These are phyloP conservation scores for Sapria himalayana DNA, from an alignment of 345 rosid genomes.

Conservation along the genomic window DNA sequence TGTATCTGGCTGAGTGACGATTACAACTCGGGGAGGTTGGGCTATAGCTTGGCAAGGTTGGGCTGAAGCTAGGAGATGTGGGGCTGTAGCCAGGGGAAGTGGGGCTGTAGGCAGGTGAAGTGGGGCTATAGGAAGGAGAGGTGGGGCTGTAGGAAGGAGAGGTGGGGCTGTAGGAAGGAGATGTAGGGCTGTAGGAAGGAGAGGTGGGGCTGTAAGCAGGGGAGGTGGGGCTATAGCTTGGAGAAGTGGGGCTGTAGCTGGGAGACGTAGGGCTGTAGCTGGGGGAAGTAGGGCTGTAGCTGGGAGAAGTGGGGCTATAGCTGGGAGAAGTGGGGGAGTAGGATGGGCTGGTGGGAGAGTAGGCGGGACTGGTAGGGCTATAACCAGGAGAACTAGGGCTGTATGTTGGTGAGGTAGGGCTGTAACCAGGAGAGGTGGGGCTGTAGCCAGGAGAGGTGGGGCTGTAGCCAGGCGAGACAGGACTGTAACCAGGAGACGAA, in stretches of 20 bases:
- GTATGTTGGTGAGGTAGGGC: conserved; percentile 77
- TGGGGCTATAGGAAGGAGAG: conserved; percentile 64
- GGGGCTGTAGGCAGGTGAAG: conserved; percentile 68
- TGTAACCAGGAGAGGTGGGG: conserved; percentile 66
- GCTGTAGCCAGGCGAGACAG: conserved; percentile 63
- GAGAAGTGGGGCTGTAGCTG: conserved; percentile 61
- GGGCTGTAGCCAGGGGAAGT: conserved; percentile 79
- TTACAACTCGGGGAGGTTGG: conserved; percentile 74
- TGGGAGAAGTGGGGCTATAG: conserved; percentile 38
- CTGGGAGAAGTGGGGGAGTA: conserved; percentile 28
- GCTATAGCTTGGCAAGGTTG: conserved; percentile 54
- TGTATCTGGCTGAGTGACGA: conserved; percentile 70
- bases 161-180: conserved; percentile 54
- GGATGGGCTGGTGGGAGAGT: conserved; percentile 43
- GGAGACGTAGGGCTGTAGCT: conserved; percentile 76
- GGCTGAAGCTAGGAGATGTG: conserved; percentile 71
- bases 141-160: conserved; percentile 64
- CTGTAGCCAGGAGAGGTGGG: conserved; percentile 75
- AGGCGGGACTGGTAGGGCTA: conserved; percentile 76
- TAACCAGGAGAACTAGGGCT: conserved; percentile 79
- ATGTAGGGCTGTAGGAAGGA: conserved; percentile 55
- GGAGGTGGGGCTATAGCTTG: conserved; percentile 61
- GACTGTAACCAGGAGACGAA: conserved; percentile 41
- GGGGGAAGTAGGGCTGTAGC: conserved; percentile 51
- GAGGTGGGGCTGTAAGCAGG: conserved; percentile 74